phyloP scores from a whole-genome alignment of 805 yeast species.

The Lipomyces yamadae region DNA sequence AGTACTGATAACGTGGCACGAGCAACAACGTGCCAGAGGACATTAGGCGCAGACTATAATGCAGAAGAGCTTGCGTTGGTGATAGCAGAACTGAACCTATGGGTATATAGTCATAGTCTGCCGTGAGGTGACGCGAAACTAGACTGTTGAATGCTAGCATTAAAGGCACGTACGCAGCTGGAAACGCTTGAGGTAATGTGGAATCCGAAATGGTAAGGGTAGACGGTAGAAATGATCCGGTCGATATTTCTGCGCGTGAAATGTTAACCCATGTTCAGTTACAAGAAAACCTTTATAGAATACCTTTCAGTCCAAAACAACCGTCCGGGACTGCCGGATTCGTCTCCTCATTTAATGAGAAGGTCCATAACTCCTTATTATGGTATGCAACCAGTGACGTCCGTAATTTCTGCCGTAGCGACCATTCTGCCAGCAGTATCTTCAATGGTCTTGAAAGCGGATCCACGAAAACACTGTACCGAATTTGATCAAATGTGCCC shows the following conservation, averaged over 20 bases:
- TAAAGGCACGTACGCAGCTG: slow-evolving; percentile 36
- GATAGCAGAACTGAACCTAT: slow-evolving; percentile 32
- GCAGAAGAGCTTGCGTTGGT: slow-evolving; percentile 19
- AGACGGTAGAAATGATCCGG: slow-evolving; percentile 37
- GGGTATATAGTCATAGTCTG: slow-evolving; percentile 34
- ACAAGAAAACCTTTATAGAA: not conserved
- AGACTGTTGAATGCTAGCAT: slow-evolving; percentile 32
- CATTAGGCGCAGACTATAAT: slow-evolving; percentile 24
- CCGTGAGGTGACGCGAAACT: slow-evolving; percentile 26
- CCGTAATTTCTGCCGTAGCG: slow-evolving; percentile 29
- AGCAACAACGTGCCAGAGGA: slow-evolving; percentile 33
- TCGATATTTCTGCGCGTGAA: slow-evolving; percentile 29
- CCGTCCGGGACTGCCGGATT: slow-evolving; percentile 31
- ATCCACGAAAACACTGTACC: slow-evolving; percentile 35
- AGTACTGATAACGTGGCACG: slow-evolving; percentile 26
- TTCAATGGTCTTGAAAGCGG: slow-evolving; percentile 34
- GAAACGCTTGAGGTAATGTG: slow-evolving; percentile 29
- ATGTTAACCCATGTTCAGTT: not conserved
- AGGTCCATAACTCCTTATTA: slow-evolving; percentile 37
- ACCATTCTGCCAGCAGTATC: slow-evolving; percentile 34
- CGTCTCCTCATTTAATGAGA: slow-evolving; percentile 26
- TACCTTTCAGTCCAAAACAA: slow-evolving; percentile 34
- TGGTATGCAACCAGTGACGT: slow-evolving; percentile 27
- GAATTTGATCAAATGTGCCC: slow-evolving; percentile 34
- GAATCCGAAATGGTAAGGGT: slow-evolving; percentile 26